phyloP scores from a whole-genome alignment of 163 green algal species.

The Coccomyxa subellipsoidea region DNA sequence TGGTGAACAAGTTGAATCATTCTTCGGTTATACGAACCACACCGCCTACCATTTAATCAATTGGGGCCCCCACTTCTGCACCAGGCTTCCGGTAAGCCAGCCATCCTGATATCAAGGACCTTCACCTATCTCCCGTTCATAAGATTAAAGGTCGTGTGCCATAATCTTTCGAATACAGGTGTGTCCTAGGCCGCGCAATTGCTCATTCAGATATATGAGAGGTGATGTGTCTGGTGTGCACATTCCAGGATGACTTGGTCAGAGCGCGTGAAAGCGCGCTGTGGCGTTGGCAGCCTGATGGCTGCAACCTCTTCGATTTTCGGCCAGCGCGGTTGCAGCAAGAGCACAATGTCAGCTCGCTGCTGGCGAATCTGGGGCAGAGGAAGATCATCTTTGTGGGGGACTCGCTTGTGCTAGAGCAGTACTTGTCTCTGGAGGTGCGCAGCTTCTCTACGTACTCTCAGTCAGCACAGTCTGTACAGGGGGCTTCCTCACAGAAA shows the following conservation, averaged over 20 bases:
- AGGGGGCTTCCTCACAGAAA: too few relatives aligned
- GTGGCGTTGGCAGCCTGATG: not conserved
- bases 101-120: too few relatives aligned
- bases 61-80: not conserved
- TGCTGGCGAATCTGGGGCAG: not conserved
- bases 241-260: not conserved
- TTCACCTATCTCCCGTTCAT: too few relatives aligned
- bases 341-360: not conserved
- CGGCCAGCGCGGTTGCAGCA: not conserved
- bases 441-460: not conserved
- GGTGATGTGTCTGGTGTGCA: not conserved
- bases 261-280: not conserved
- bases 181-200: too few relatives aligned
- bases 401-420: not conserved
- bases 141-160: too few relatives aligned
- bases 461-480: too few relatives aligned
- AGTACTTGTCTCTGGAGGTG: not conserved
- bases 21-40: not conserved
- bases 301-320: not conserved
- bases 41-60: not conserved
- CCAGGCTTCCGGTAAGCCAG: not conserved
- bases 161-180: too few relatives aligned
- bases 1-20: not conserved
- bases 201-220: too few relatives aligned
- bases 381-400: not conserved